Base-by-base conservation (phyloP, 2,329 filamentous ascomycete species). In the Microdochium bolleyi region DNA sequence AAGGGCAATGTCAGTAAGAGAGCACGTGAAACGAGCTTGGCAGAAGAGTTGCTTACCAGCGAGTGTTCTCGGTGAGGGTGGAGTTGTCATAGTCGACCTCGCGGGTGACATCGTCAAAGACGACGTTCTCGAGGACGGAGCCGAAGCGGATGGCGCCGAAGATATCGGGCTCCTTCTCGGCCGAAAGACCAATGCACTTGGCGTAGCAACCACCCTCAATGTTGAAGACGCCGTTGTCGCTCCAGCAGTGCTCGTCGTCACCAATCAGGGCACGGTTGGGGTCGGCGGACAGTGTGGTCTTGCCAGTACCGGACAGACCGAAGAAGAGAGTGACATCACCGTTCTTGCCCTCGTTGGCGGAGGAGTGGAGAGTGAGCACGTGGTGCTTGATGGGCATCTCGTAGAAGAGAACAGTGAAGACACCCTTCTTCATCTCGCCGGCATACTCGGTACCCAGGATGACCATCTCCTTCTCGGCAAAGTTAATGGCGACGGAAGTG, bases 321-420 rank as follows among this genome's bases (percentile, higher is more conserved):
- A 99, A 99, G 87, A 99, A 99, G 64, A 99, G 89, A 14, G 94
- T 97, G 54, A 99, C 94, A 67, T 99, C 94, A 60, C 94, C 94
- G 58, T 89, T 76, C 79, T 88, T 82, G 64, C 94, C 94, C 83
- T 99, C 89, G 76, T 99, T 99, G 68, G 94, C 94, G 9, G 94
- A 99, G 16, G 94, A 99, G 82, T 99, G 94, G 53, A 99, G 86
- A 41, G 94, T 99, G 61, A 99, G 79, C 64, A 99, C 92, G 73
- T 97, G 95, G 84, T 99, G 94, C 85, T 96, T 96, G 70, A 99
- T 89, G 56, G 94, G 94, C 92, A 97, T 99, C 80, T 99, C 94
- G 80, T 97, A 99, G 83, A 96, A 99, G 70, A 99, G 85, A 50
- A 99, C 91, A 49, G 94, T 99, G 82, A 99, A 99, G 73, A 99